Evolutionary conservation across 2,329 filamentous ascomycete species (phyloP).

Genomic region (Malbranchea cinnamomea): DNA sequence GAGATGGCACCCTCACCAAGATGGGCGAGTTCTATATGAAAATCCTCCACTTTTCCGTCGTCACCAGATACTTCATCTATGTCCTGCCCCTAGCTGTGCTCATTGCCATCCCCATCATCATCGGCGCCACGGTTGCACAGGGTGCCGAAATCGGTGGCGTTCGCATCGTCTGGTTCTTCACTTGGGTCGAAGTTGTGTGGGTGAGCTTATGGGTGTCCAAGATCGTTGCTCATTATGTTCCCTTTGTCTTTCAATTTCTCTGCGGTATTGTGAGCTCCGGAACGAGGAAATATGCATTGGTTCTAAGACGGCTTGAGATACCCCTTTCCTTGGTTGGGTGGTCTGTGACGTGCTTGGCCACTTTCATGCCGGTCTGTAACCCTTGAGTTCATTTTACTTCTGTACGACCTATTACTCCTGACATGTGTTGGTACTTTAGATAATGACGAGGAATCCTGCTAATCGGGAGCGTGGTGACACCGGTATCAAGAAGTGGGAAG

Average conservation of each 20-base stretch:
- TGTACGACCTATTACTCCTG: background rate
- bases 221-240: constrained; percentile 42
- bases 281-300: constrained; percentile 47
- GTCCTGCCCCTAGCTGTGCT: constrained; percentile 41
- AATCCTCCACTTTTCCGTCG: constrained; percentile 46
- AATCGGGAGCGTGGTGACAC: constrained; percentile 19
- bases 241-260: constrained; percentile 44
- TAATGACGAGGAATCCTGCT: constrained; percentile 31
- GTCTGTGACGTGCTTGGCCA: constrained; percentile 44
- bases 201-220: constrained; percentile 48
- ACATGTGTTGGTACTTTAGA: constrained; percentile 10
- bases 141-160: constrained; percentile 40
- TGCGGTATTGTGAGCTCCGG: constrained; percentile 50
- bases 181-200: constrained; percentile 52
- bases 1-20: constrained; percentile 41
- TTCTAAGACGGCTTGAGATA: constrained; percentile 44
- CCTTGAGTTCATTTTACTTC: background rate
- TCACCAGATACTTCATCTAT: constrained; percentile 50
- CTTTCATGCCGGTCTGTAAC: constrained; percentile 38
- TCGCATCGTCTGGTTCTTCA: constrained; percentile 45
- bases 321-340: constrained; percentile 46
- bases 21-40: constrained; percentile 47
- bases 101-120: constrained; percentile 49
- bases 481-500: constrained; percentile 33
- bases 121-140: constrained; percentile 38